A percentile compares a stretch with the other conserved stretches of the same genome.
These are phyloP conservation scores for Epichloe elymi DNA, from an alignment of 2,329 filamentous ascomycete species.

Conservation along the genomic window DNA sequence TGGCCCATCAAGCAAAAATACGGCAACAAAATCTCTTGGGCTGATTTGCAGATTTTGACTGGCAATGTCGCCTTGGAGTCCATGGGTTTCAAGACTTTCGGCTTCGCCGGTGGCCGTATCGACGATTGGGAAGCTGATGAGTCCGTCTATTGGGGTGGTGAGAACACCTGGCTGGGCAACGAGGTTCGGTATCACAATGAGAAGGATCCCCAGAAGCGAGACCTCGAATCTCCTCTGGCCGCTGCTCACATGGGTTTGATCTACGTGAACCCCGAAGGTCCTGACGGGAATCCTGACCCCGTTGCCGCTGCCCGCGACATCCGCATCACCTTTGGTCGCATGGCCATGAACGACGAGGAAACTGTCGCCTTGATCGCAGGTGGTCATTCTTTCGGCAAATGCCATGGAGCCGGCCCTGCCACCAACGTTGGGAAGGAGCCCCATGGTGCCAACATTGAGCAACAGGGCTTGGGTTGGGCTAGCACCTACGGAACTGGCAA, in stretches of 20 bases:
- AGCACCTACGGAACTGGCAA: slow-evolving; percentile 53
- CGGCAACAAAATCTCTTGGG: slow-evolving; percentile 71
- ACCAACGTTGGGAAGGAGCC: slow-evolving; percentile 57
- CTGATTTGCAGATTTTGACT: slow-evolving; percentile 56
- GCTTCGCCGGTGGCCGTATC: slow-evolving; percentile 58
- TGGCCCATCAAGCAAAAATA: slow-evolving; percentile 82
- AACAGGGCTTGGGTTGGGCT: slow-evolving; percentile 61
- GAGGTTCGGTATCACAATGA: slow-evolving; percentile 50
- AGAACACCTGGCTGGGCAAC: slow-evolving; percentile 63
- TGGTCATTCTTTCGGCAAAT: slow-evolving; percentile 71
- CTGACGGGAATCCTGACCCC: slow-evolving; percentile 58
- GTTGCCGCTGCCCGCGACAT: slow-evolving; percentile 58
- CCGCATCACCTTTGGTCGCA: slow-evolving; percentile 60
- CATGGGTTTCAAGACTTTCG: slow-evolving; percentile 62
- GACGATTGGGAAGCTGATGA: slow-evolving; percentile 68
- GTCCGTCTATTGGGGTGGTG: slow-evolving; percentile 64
- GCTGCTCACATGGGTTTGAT: slow-evolving; percentile 61
- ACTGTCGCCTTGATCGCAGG: slow-evolving; percentile 68
- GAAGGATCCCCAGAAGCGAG: slow-evolving; percentile 42
- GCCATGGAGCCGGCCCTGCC: slow-evolving; percentile 55
- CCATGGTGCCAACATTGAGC: slow-evolving; percentile 46
- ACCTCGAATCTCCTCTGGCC: slow-evolving; percentile 55
- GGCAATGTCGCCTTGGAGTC: slow-evolving; percentile 67
- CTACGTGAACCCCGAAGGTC: slow-evolving; percentile 72
- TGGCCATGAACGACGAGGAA: slow-evolving; percentile 77